These are phyloP conservation scores for Ulota crispa DNA, from an alignment of 225 moss, liverwort and hornwort genomes.

Conservation along the genomic window DNA sequence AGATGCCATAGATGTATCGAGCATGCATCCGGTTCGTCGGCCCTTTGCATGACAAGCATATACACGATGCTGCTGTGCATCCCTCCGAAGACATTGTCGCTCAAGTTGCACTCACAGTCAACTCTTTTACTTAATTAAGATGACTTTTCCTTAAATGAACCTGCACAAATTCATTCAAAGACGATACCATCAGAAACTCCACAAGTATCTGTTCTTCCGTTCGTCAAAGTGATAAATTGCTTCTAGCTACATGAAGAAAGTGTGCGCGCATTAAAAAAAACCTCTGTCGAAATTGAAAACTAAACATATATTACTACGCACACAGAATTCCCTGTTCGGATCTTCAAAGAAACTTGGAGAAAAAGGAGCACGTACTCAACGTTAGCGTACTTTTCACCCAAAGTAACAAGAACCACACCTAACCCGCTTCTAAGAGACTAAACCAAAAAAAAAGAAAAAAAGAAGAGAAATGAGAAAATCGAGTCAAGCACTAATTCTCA, in stretches of 20 bases:
- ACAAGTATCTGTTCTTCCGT: background rate
- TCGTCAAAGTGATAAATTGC: background rate
- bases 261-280: background rate
- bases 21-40: conserved; percentile 75
- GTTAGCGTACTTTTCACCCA: background rate
- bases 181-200: background rate
- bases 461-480: background rate
- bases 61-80: conserved; percentile 67
- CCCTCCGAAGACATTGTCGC: conserved; percentile 45
- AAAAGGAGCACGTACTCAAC: background rate
- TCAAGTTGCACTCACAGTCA: background rate
- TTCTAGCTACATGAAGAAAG: background rate
- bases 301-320: background rate
- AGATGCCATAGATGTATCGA: conserved; percentile 79
- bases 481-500: background rate
- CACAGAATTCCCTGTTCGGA: background rate
- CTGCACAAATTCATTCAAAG: conserved; percentile 14
- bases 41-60: conserved; percentile 76
- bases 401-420: background rate
- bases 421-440: background rate
- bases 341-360: background rate
- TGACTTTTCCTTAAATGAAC: background rate
- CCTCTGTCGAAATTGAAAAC: background rate
- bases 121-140: background rate
- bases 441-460: background rate